phyloP scores from a whole-genome alignment of 2,329 filamentous ascomycete species.

The Fusarium nelsonii region DNA sequence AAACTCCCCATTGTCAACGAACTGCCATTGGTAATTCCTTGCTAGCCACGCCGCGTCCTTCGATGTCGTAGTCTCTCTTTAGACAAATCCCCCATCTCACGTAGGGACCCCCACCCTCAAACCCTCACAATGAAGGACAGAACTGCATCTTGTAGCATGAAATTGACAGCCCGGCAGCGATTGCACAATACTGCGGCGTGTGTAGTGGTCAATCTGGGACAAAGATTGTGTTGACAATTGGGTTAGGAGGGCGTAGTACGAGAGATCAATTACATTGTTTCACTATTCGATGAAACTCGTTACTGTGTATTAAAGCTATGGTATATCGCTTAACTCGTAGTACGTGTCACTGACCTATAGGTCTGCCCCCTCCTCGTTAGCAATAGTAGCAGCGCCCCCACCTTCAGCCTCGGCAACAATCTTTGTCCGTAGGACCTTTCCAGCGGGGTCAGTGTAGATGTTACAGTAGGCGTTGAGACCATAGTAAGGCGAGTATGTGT shows the following conservation, averaged over 20 bases:
- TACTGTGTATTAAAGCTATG: neutral
- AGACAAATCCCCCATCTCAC: neutral
- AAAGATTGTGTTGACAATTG: too few species aligned
- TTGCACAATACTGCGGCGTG: neutral
- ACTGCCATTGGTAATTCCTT: too few species aligned
- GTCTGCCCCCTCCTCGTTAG: constrained; percentile 17
- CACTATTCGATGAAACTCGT: neutral
- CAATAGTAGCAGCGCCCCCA: constrained; percentile 30
- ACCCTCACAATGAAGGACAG: neutral
- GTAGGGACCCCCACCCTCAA: neutral
- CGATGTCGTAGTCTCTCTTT: neutral
- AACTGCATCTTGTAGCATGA: neutral
- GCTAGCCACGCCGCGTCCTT: too few species aligned
- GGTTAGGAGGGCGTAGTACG: too few species aligned
- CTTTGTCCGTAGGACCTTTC: constrained; percentile 28
- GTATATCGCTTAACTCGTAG: too few species aligned
- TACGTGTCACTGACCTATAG: neutral
- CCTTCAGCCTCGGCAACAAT: constrained; percentile 33
- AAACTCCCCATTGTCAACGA: too few species aligned
- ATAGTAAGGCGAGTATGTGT: constrained; percentile 24
- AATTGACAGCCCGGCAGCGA: neutral
- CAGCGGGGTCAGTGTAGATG: constrained; percentile 22
- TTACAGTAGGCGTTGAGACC: constrained; percentile 30
- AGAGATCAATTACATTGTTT: too few species aligned
- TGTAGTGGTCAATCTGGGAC: neutral